Evolutionary conservation across 345 rosid genomes (phyloP), one percentile per base, ranked within the genome.

Genomic region (Isatis tinctoria): DNA sequence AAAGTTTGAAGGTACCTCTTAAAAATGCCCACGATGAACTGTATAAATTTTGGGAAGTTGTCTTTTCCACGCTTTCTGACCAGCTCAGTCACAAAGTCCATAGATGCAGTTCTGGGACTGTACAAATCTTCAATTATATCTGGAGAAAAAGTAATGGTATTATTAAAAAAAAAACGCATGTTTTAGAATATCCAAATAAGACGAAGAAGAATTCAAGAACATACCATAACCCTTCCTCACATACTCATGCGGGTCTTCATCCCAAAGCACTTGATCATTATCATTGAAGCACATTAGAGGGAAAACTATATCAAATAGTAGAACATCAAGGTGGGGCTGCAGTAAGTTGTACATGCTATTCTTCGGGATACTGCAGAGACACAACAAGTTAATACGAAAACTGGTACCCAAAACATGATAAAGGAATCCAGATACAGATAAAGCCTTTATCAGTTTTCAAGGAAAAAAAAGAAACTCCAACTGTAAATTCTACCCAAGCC

Each of bases 211-310:
- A 58, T 68, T 65, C 3, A 12, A 26, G 32, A 59, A 79, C 98
- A 84, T 83, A 96, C 99, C 99, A 81, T 96, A 96, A 60, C 99
- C 99, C 85, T 96, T 96, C 83, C 99, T 88, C 48, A 96, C 98
- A 79, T 96, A 96, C 82, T 96, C 99, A 65, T 96, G 98, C 1
- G 99, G 98, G 70, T 96, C 99, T 85, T 96, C 99, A 61, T 92
- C 99, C 99, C 99, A 96, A 71, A 96, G 99, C 81, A 88, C 85
- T 84, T 96, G 98, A 85, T 96, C 99, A 82, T 85, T 84, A 81
- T 96, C 98, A 84, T 75, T 90, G 84, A 96, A 96, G 83, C 99
- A 96, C 97, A 92, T 89, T 22, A 96, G 90, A 32, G 99, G 99
- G 60, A 92, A 96, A 75, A 96, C 90, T 72, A 96, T 87, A 79